These are phyloP conservation scores for Penicillium sp. DNA, from an alignment of 2,329 filamentous ascomycete genomes.

Conservation along the genomic window DNA sequence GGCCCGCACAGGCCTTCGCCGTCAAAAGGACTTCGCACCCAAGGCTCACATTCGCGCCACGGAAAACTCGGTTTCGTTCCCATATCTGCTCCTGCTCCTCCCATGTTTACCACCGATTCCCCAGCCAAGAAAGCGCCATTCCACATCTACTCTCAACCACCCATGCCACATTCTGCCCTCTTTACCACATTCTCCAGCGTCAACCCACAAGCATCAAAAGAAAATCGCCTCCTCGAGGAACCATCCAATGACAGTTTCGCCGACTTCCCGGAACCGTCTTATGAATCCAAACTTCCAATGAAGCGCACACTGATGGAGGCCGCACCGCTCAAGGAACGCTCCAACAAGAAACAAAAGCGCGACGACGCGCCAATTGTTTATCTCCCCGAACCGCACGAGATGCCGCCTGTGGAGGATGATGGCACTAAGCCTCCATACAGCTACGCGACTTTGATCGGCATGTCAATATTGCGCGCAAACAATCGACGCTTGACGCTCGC, in stretches of 20 bases:
- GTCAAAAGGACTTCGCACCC: constrained; percentile 60
- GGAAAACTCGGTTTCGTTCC: constrained; percentile 63
- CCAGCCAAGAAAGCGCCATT: constrained; percentile 47
- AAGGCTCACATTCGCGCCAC: constrained; percentile 57
- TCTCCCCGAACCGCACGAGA: constrained; percentile 72
- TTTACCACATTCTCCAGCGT: constrained; percentile 53
- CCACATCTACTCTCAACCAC: constrained; percentile 31
- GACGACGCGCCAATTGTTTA: constrained; percentile 53
- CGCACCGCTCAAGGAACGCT: constrained; percentile 68
- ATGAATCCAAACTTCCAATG: constrained; percentile 44
- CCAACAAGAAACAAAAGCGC: constrained; percentile 66
- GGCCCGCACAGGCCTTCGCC: constrained; percentile 61
- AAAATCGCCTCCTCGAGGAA: constrained; percentile 42
- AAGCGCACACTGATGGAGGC: constrained; percentile 70
- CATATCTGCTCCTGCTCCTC: constrained; percentile 49
- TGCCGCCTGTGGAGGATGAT: constrained; percentile 78
- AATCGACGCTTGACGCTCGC: constrained; percentile 81
- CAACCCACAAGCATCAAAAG: constrained; percentile 49
- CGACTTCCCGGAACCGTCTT: constrained; percentile 49
- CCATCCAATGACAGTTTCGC: constrained; percentile 47
- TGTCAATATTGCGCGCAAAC: constrained; percentile 88
- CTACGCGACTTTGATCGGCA: constrained; percentile 92
- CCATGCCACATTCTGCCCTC: constrained; percentile 45
- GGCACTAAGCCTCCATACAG: constrained; percentile 86
- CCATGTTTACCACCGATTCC: constrained; percentile 49